phyloP scores from a whole-genome alignment of 345 rosid genomes.

The Eucalyptus erythrocorys region DNA sequence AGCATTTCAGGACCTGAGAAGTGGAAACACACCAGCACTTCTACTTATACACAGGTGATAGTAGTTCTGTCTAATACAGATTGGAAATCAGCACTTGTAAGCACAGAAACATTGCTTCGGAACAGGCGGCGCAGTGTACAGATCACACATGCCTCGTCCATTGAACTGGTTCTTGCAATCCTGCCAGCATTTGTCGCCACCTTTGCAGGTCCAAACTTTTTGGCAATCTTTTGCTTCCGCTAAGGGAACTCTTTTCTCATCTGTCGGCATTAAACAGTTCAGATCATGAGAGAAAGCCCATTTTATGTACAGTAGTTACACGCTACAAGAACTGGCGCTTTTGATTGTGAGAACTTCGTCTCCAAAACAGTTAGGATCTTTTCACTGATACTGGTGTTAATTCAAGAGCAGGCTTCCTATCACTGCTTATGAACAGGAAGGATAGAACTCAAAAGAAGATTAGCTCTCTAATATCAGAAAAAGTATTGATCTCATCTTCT shows the following conservation, averaged over 20 bases:
- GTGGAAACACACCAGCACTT: background rate
- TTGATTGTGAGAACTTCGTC: background rate
- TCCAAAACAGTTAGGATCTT: background rate
- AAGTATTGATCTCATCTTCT: background rate
- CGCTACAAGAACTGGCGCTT: background rate
- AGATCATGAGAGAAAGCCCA: background rate
- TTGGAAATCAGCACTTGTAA: background rate
- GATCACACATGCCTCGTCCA: conserved; percentile 15
- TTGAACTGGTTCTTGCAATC: conserved; percentile 11
- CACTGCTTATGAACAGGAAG: background rate
- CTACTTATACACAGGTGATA: background rate
- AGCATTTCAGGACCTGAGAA: background rate
- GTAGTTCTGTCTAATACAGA: background rate
- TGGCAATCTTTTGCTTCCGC: conserved; percentile 18
- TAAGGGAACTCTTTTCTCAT: background rate
- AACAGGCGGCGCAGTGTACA: conserved; percentile 14
- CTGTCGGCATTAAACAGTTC: background rate
- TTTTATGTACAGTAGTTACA: background rate
- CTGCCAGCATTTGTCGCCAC: conserved; percentile 11
- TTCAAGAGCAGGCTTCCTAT: background rate
- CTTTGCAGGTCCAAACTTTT: conserved; percentile 20
- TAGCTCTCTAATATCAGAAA: background rate
- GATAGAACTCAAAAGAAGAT: background rate
- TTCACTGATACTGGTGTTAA: background rate
- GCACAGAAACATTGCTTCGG: conserved; percentile 30